Conservation (phyloP, 2,329 filamentous ascomycete species). For the Penicillium verrucosum region DNA sequence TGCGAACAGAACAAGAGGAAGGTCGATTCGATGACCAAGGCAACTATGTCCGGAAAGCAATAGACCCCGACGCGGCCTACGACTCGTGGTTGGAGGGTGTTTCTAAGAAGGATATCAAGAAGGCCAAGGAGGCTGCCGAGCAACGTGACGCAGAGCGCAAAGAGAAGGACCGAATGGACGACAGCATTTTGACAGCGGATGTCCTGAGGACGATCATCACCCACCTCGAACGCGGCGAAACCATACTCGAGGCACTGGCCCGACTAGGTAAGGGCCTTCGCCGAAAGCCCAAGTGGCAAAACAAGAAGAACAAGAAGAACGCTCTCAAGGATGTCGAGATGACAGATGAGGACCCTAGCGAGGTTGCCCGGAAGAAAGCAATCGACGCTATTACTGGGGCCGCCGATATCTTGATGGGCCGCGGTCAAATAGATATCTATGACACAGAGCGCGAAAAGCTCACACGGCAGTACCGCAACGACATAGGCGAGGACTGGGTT, state of each 20-base stretch:
- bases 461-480: constrained; percentile 75
- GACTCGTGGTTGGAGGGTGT: constrained; percentile 91
- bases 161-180: constrained; percentile 68
- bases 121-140: constrained; percentile 81
- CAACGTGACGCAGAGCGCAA: constrained; percentile 75
- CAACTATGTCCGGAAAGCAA: constrained; percentile 87
- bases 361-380: constrained; percentile 64
- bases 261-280: constrained; percentile 67
- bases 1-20: constrained; percentile 85
- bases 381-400: constrained; percentile 85
- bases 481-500: constrained; percentile 84
- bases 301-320: constrained; percentile 52
- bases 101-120: constrained; percentile 89
- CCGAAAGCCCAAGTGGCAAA: constrained; percentile 60
- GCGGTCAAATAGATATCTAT: constrained; percentile 87
- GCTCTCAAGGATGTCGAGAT: constrained; percentile 64
- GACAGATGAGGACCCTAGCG: constrained; percentile 66
- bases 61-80: constrained; percentile 83
- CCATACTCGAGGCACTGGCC: constrained; percentile 80
- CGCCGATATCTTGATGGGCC: constrained; percentile 77
- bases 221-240: constrained; percentile 75
- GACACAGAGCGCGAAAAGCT: constrained; percentile 81
- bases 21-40: constrained; percentile 86
- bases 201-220: constrained; percentile 70
- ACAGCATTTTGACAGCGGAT: constrained; percentile 69